These are phyloP conservation scores for Paramecium sexaurelia DNA, from an alignment of 73 alveolate genomes.

Conservation along the genomic window DNA sequence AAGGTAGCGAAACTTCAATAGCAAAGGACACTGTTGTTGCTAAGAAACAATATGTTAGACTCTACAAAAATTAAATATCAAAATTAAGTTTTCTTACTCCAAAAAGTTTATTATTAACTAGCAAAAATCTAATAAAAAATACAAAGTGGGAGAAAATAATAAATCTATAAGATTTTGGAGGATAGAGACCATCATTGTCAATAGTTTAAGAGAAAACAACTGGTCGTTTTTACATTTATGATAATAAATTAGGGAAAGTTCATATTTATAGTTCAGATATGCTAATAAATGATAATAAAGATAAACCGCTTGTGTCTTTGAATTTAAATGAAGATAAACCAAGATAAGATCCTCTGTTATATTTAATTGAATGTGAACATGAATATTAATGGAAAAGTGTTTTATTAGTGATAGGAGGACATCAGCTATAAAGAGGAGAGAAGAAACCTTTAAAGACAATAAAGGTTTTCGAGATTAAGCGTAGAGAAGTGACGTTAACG, in stretches of 20 bases:
- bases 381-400: constrained; percentile 45
- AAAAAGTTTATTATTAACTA: not conserved
- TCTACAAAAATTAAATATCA: not conserved
- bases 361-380: constrained; percentile 30
- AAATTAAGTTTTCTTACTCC: not conserved
- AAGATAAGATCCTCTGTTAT: not conserved
- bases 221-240: not conserved
- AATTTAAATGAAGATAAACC: constrained; percentile 9
- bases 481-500: constrained; percentile 9
- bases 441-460: not conserved
- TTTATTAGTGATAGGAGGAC: not conserved
- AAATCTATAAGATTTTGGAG: not conserved
- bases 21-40: not conserved
- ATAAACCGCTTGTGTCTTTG: constrained; percentile 12
- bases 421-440: not conserved
- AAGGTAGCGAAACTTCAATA: not conserved
- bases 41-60: not conserved
- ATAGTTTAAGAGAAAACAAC: constrained; percentile 32
- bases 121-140: not conserved
- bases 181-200: not conserved
- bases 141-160: not conserved
- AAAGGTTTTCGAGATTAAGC: not conserved
- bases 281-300: not conserved
- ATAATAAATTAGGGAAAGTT: not conserved
- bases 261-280: not conserved